A percentile compares a stretch with the other conserved stretches of the same genome.
phyloP scores from a whole-genome alignment of 2,329 filamentous ascomycete species.

The Allantophomopsis cytisporea region DNA sequence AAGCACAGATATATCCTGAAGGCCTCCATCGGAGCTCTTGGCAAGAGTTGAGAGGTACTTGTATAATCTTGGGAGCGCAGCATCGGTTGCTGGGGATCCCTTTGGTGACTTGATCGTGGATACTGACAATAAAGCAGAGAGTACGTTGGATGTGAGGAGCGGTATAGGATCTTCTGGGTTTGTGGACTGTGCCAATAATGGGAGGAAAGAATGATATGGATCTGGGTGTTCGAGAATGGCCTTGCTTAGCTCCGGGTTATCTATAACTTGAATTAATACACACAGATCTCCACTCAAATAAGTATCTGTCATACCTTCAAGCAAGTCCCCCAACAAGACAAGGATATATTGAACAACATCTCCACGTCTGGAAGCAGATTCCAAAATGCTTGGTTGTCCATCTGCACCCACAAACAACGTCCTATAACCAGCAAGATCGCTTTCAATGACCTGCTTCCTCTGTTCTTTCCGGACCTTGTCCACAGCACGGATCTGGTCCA shows the following conservation, averaged over 20 bases:
- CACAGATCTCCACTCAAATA: constrained; percentile 2
- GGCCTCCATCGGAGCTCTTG: constrained; percentile 73
- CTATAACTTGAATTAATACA: constrained; percentile 28
- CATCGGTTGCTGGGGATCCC: constrained; percentile 49
- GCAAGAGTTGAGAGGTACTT: constrained; percentile 75
- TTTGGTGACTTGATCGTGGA: constrained; percentile 48
- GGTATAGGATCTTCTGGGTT: constrained; percentile 67
- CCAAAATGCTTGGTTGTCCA: constrained; percentile 61
- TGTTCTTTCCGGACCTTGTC: constrained; percentile 94
- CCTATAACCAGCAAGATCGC: constrained; percentile 68
- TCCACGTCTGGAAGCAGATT: constrained; percentile 70
- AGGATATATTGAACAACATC: constrained; percentile 94
- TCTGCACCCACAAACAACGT: constrained; percentile 71
- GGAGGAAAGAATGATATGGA: constrained; percentile 74
- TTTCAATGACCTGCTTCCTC: constrained; percentile 69
- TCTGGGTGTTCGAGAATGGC: constrained; percentile 62
- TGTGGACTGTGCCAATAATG: constrained; percentile 69
- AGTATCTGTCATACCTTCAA: constrained; percentile 51
- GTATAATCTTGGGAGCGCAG: constrained; percentile 71
- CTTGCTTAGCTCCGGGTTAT: constrained; percentile 65
- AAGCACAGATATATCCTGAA: constrained; percentile 92
- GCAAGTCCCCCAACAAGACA: constrained; percentile 74
- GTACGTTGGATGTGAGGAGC: constrained; percentile 76
- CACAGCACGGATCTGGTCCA: constrained; percentile 90
- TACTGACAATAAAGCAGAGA: constrained; percentile 63